Conservation (phyloP, 2,329 filamentous ascomycete species). For the Rutstroemia sp. region DNA sequence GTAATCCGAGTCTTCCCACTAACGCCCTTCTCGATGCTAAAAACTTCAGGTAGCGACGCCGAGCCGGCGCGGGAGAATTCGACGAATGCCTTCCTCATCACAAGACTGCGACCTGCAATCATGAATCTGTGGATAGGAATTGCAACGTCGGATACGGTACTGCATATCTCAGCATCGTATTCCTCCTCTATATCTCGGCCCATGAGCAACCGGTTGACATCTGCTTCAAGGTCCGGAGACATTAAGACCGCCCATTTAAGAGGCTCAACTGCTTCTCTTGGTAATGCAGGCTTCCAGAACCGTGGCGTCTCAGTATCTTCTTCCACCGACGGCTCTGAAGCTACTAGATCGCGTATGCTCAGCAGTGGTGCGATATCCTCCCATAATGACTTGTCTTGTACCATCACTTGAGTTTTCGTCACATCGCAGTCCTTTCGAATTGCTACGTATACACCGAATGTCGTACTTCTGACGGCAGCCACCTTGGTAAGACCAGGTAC, state of each 20-base stretch:
- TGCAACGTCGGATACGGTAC: constrained; percentile 59
- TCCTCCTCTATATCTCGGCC: constrained; percentile 33
- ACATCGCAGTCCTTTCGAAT: constrained; percentile 79
- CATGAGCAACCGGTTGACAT: constrained; percentile 46
- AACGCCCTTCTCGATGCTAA: constrained; percentile 47
- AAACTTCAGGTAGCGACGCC: constrained; percentile 51
- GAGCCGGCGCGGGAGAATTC: constrained; percentile 47
- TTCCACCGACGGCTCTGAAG: constrained; percentile 33
- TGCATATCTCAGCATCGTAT: constrained; percentile 35
- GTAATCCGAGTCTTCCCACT: constrained; percentile 47
- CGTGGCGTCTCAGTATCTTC: constrained; percentile 35
- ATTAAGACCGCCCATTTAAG: constrained; percentile 48
- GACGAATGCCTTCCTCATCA: constrained; percentile 56
- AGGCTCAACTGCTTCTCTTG: constrained; percentile 47
- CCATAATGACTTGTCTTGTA: constrained; percentile 64
- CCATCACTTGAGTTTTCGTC: constrained; percentile 61
- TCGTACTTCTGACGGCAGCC: constrained; percentile 75
- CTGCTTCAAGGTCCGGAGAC: constrained; percentile 58
- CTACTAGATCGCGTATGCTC: constrained; percentile 55
- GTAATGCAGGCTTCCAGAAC: constrained; percentile 34
- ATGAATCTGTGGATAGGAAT: constrained; percentile 83
- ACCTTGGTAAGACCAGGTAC: constrained; percentile 84
- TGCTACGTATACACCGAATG: constrained; percentile 83
- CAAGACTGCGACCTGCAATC: constrained; percentile 62
- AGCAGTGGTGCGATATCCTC: constrained; percentile 64